Base-by-base conservation (phyloP, 768 basidiomycete species). In the Xanthoconium stramineum region DNA sequence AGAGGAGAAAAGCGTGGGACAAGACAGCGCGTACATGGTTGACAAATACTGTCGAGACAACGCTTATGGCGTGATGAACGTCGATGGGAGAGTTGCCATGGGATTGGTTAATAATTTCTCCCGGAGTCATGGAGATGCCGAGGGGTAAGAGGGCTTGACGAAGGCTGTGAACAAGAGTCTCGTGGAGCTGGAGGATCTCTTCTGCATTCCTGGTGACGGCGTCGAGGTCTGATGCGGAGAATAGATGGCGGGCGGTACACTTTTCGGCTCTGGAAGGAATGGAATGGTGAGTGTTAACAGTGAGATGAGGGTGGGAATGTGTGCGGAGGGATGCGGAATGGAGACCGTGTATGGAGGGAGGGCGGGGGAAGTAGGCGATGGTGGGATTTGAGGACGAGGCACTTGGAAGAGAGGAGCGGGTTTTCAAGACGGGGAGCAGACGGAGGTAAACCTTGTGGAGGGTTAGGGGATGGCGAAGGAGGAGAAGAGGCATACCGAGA, bases 101-200 rank as follows among this genome's bases (percentile, higher is more conserved):
- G 9, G 38, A 51, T 11, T 55, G 64, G 3, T 24, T 40, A 30
- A 64, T 59, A 32, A 65, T 59, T 24, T 63, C 62, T 28, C 66
- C 58, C 8, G 61, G 57, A 40, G 65, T 69, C 67, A 80, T 72
- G 6, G 70, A 60, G 60, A 84, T 76, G 7, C 85, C 85, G 11
- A 83, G 74, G 11, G 81, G 80, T 20, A 72, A 67, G 37, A 88
- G 67, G 20, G 78, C 78, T 5, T 67, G 66, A 36, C 75, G 71
- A 42, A 92, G 77, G 59, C 81, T 80, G 49, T 68, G 69, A n/a
- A 84, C 76, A 43, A 93, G 83, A 10, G 75, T 73, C 66, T 90
- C 85, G 58, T 93, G 91, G 14, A 90, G 70, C 28, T 76, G 72
- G 50, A 93, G 76, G 24, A 93, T 74, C 30, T 88, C 81, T 55